Evolutionary conservation across 306 rosid species (phyloP).

Genomic region (barrel medic (Medicago truncatula)): DNA sequence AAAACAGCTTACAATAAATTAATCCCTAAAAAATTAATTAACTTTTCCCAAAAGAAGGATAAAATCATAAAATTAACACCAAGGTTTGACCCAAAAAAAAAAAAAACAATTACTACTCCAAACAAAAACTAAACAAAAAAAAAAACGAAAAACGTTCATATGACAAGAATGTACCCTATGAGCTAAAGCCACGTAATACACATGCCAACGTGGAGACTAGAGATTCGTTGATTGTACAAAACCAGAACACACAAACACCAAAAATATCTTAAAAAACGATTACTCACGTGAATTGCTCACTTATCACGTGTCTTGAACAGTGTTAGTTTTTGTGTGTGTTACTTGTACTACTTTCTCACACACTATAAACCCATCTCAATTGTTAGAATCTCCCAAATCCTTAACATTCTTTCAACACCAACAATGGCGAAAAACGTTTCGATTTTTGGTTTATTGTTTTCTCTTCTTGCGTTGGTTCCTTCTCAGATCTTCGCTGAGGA

Average conservation of each 20-base stretch:
- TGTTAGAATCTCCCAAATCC: neutral
- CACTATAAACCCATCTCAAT: neutral
- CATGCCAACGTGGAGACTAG: slow-evolving; percentile 5
- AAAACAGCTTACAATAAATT: neutral
- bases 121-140: neutral
- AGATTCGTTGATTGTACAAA: neutral
- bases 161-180: slow-evolving; percentile 56
- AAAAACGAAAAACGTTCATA: neutral
- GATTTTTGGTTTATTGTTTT: slow-evolving; percentile 36
- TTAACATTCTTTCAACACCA: neutral
- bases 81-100: neutral
- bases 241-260: neutral
- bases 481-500: slow-evolving; percentile 57
- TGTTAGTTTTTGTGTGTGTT: slow-evolving; percentile 35
- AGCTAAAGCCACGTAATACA: slow-evolving; percentile 32
- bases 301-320: slow-evolving; percentile 49
- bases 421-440: slow-evolving; percentile 66
- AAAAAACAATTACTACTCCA: neutral
- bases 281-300: slow-evolving; percentile 34
- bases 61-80: neutral
- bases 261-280: slow-evolving; percentile 7
- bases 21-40: too few relatives aligned
- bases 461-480: slow-evolving; percentile 39
- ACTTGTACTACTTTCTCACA: slow-evolving; percentile 9
- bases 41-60: neutral